phyloP scores from a whole-genome alignment of 208 protist genomes.

The Trypanosoma rangeli region DNA sequence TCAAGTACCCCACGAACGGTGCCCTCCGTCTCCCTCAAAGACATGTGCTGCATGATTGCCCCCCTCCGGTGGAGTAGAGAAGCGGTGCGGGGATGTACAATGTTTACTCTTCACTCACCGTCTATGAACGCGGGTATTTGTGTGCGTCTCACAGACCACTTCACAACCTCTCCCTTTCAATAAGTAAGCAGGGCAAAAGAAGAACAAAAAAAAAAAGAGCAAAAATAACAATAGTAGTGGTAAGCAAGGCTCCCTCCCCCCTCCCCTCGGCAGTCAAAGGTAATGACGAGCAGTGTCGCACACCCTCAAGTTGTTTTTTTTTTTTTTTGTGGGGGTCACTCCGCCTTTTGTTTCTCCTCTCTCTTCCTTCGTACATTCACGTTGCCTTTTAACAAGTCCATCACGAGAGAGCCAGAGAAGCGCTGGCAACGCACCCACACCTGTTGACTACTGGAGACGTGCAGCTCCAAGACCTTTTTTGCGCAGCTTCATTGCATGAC shows the following conservation, averaged over 20 bases:
- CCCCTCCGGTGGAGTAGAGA: background rate
- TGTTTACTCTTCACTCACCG: background rate
- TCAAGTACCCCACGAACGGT: background rate
- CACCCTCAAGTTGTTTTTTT: background rate
- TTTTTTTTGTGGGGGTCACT: background rate
- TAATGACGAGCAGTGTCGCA: background rate
- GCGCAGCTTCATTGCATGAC: slow-evolving; percentile 51
- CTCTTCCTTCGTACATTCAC: background rate
- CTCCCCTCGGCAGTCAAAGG: background rate
- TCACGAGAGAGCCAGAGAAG: background rate
- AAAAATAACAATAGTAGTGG: background rate
- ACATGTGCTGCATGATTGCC: background rate
- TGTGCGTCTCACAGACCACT: background rate
- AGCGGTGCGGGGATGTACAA: background rate
- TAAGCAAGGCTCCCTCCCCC: background rate
- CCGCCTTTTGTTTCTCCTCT: background rate
- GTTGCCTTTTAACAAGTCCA: background rate
- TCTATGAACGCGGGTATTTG: background rate
- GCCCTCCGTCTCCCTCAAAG: background rate
- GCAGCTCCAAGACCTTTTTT: slow-evolving; percentile 62
- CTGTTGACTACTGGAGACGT: slow-evolving; percentile 25
- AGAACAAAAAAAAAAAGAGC: slow-evolving; percentile 13
- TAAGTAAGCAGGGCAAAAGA: slow-evolving; percentile 20
- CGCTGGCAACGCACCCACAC: no score
- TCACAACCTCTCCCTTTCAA: background rate